phyloP scores from a whole-genome alignment of 1,284 basidiomycete genomes.

The Xerocomus nothofagi region DNA sequence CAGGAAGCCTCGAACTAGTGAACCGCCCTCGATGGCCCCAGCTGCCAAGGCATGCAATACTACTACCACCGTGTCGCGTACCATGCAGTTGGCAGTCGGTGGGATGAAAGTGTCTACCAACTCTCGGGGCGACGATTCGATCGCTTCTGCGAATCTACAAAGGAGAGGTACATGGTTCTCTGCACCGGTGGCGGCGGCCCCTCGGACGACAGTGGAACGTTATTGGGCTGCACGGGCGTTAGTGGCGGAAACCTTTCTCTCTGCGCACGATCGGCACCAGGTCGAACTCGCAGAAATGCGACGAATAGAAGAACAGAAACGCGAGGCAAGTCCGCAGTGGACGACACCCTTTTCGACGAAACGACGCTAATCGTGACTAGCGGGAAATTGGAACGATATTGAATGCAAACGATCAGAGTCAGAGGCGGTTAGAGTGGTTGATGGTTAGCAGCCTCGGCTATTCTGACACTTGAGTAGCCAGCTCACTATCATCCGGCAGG shows the following conservation, averaged over 20 bases:
- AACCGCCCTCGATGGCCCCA: not conserved
- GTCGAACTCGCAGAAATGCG: constrained; percentile 45
- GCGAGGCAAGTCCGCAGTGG: constrained; percentile 39
- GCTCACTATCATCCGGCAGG: too few relatives aligned
- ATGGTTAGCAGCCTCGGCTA: constrained; percentile 43
- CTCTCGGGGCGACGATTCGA: not conserved
- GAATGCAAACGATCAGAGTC: constrained; percentile 44
- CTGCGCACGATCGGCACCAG: constrained; percentile 46
- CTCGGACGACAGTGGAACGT: constrained; percentile 44
- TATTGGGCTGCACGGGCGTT: constrained; percentile 66
- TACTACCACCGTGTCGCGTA: constrained; percentile 25
- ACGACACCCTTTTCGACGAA: not conserved
- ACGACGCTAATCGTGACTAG: constrained; percentile 31
- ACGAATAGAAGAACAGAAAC: constrained; percentile 44
- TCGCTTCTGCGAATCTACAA: constrained; percentile 7
- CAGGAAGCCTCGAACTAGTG: constrained; percentile 22
- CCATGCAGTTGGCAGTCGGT: constrained; percentile 31
- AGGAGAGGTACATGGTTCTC: constrained; percentile 13
- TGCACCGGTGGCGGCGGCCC: constrained; percentile 20
- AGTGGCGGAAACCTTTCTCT: constrained; percentile 57
- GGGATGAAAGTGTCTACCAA: constrained; percentile 3
- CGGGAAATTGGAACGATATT: constrained; percentile 42
- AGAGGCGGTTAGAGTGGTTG: constrained; percentile 49
- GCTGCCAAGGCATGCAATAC: not conserved
- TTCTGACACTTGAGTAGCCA: too few relatives aligned